Evolutionary conservation across 345 rosid genomes (phyloP).

Genomic region (Populus nigra): DNA sequence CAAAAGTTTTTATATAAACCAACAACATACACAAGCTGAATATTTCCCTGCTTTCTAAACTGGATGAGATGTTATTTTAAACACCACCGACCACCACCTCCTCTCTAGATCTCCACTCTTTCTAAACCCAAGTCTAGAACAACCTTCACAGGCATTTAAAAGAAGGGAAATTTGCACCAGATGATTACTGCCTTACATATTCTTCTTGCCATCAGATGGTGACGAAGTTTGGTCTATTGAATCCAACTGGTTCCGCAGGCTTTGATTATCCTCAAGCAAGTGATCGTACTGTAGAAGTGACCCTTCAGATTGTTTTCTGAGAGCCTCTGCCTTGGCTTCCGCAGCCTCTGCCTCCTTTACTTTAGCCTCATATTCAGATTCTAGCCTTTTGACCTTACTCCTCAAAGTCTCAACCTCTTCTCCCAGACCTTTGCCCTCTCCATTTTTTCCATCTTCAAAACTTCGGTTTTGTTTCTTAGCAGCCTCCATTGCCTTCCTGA

Average conservation of each 20-base stretch:
- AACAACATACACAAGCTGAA: no score
- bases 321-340: constrained; percentile 55
- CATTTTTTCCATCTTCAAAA: constrained; percentile 51
- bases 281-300: constrained; percentile 68
- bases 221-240: constrained; percentile 39
- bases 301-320: constrained; percentile 71
- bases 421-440: constrained; percentile 41
- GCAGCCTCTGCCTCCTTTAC: constrained; percentile 55
- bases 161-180: not conserved
- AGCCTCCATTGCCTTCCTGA: constrained; percentile 75
- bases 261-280: constrained; percentile 69
- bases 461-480: constrained; percentile 69
- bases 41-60: no score
- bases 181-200: constrained; percentile 22
- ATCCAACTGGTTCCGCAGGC: constrained; percentile 61
- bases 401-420: constrained; percentile 46
- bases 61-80: no score
- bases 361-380: constrained; percentile 50
- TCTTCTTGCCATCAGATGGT: constrained; percentile 50
- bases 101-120: not conserved
- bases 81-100: not conserved
- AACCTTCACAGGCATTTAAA: not conserved
- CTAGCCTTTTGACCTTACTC: constrained; percentile 47
- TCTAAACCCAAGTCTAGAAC: not conserved
- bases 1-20: no score